These are phyloP conservation scores for Albugo candida DNA, from an alignment of 352 stramenopile species.

Conservation along the genomic window DNA sequence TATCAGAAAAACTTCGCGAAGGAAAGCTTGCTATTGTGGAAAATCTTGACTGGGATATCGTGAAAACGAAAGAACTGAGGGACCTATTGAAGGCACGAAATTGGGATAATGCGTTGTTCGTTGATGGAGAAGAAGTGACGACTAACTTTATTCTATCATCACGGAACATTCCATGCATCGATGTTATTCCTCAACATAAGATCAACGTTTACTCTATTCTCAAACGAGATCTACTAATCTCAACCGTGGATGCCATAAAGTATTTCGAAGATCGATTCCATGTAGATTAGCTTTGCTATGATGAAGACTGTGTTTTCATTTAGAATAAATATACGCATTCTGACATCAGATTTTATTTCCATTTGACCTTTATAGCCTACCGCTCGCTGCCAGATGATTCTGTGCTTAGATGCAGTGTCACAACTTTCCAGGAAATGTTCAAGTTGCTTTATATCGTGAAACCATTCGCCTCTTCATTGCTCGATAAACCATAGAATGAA, in stretches of 20 bases:
- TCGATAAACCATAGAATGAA: too few species aligned
- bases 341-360: too few species aligned
- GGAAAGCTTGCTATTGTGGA: slow-evolving; percentile 71
- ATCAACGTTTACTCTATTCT: slow-evolving; percentile 83
- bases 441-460: too few species aligned
- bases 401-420: too few species aligned
- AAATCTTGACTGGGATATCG: slow-evolving; percentile 49
- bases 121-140: slow-evolving; percentile 49
- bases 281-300: slow-evolving; percentile 36
- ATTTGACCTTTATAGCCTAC: too few species aligned
- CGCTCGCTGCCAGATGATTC: too few species aligned
- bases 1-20: slow-evolving; percentile 76
- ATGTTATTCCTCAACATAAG: slow-evolving; percentile 70
- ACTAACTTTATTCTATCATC: slow-evolving; percentile 65
- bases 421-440: too few species aligned
- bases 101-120: slow-evolving; percentile 76
- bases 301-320: background rate
- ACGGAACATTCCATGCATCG: slow-evolving; percentile 71
- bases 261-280: slow-evolving; percentile 76
- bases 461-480: too few species aligned
- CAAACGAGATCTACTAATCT: slow-evolving; percentile 73
- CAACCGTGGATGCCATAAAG: slow-evolving; percentile 72
- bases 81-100: slow-evolving; percentile 45
- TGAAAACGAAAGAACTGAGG: slow-evolving; percentile 80
- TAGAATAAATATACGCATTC: too few species aligned